A percentile compares a stretch with the other conserved stretches of the same genome.
These are phyloP conservation scores for Chrysosporium keratinophilum DNA, from an alignment of 2,329 filamentous ascomycete genomes.

Conservation along the genomic window DNA sequence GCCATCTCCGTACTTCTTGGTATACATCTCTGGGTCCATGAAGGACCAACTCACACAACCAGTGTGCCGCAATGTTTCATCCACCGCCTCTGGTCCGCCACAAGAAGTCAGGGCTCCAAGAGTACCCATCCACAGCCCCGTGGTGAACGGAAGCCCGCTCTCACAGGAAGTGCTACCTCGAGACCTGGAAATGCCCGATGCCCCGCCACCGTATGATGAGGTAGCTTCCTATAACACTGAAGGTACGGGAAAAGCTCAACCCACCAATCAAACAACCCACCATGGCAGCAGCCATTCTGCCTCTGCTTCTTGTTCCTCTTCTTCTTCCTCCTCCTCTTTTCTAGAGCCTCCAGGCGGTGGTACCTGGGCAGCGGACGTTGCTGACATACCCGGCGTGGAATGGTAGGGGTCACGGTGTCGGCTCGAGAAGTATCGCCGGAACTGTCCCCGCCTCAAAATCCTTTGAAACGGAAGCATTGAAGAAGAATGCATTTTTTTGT, in stretches of 20 bases:
- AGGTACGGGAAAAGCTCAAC: conserved; percentile 6
- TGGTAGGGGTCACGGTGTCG: conserved; percentile 22
- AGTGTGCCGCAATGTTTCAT: conserved; percentile 34
- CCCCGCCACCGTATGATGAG: conserved; percentile 14
- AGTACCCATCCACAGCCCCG: neutral
- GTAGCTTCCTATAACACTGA: neutral
- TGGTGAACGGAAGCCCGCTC: neutral
- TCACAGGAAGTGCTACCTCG: neutral
- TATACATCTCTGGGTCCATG: conserved; percentile 63
- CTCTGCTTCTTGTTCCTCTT: no score
- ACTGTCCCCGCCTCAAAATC: conserved; percentile 19
- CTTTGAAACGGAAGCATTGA: conserved; percentile 28
- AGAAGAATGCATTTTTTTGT: neutral
- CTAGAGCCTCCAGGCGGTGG: neutral
- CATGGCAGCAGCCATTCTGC: no score
- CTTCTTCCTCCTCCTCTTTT: neutral
- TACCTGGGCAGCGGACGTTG: conserved; percentile 9
- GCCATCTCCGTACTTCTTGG: conserved; percentile 72
- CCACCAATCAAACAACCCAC: neutral
- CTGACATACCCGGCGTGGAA: conserved; percentile 23
- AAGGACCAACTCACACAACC: conserved; percentile 51
- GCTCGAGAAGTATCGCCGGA: conserved; percentile 15
- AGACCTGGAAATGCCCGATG: conserved; percentile 12
- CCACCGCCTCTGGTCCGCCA: neutral
- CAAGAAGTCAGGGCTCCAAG: neutral